Percentiles rank a stretch among this genome's conserved stretches.
Evolutionary conservation across 768 basidiomycete species (phyloP).

Genomic region (Rhizopogon salebrosus): DNA sequence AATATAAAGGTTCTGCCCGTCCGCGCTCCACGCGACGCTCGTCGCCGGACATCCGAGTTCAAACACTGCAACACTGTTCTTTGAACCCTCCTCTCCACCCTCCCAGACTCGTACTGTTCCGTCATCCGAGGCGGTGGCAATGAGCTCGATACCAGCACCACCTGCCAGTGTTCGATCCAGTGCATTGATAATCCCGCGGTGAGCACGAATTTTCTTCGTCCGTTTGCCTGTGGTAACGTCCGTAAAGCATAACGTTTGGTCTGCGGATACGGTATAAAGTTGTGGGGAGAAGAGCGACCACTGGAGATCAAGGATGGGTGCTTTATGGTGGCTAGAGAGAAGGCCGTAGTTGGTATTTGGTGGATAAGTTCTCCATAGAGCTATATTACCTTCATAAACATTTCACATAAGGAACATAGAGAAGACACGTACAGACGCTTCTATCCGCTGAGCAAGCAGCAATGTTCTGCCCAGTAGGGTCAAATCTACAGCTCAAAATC

Average conservation of each 20-base stretch:
- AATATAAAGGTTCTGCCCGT: conserved; percentile 86
- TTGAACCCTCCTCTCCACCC: conserved; percentile 68
- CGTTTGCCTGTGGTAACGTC: conserved; percentile 85
- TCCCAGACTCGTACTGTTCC: conserved; percentile 92
- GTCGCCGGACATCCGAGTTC: conserved; percentile 90
- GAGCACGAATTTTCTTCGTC: conserved; percentile 76
- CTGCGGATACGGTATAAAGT: conserved; percentile 85
- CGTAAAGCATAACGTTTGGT: conserved; percentile 72
- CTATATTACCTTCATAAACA: conserved; percentile 29
- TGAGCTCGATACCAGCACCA: conserved; percentile 78
- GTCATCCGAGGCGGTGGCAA: conserved; percentile 89
- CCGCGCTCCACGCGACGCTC: conserved; percentile 86
- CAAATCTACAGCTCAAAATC: conserved; percentile 88
- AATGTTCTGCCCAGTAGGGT: conserved; percentile 89
- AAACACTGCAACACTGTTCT: conserved; percentile 73
- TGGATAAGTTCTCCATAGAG: conserved; percentile 86
- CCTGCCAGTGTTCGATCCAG: conserved; percentile 83
- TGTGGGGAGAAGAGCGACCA: conserved; percentile 75
- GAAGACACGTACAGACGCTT: conserved; percentile 68
- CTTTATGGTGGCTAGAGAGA: conserved; percentile 78
- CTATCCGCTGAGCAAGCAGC: conserved; percentile 91
- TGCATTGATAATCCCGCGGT: conserved; percentile 86
- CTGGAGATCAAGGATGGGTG: conserved; percentile 87
- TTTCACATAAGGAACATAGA: conserved; percentile 3
- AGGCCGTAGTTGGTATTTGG: conserved; percentile 93